Evolutionary conservation across 495 filamentous ascomycete species (phyloP), one percentile per base, ranked within the genome.

Genomic region (Lasiosphaeria ovina): DNA sequence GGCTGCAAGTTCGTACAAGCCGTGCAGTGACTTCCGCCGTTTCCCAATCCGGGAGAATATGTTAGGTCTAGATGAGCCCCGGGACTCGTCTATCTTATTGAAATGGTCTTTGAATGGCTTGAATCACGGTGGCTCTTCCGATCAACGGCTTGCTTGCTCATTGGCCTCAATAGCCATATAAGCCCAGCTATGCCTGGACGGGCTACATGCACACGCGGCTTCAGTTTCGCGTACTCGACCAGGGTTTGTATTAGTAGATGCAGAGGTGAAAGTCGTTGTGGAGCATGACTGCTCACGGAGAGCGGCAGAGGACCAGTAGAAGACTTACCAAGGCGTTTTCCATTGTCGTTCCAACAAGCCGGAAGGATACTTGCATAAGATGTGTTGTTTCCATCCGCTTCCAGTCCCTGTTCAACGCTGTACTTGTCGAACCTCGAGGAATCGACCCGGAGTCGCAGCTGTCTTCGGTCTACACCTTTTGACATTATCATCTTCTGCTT

Each of bases 281-380:
- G 24, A 24, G 24, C 24, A 24, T 47, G 44, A 3, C 4, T 36
- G n/a, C n/a, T 53, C 9, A 54, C 34, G 24, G 3, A 3, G 35
- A 38, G 34, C 24, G 51, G 11, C 8, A 47, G 16, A 47, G n/a
- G 24, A 52, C 50, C 50, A n/a, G 31, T 24, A 24, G 24, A 24
- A 52, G 4, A 35, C 42, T 36, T 50, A 16, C 32, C 49, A 24
- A 9, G 44, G 6, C 44, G 7, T 47, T 24, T 24, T 24, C 24
- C 24, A 24, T 24, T 24, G 24, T 24, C 24, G 24, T 2, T 24
- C 24, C 24, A 24, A 24, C 12, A 38, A 38, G 33, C 31, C 47
- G 45, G 59, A 56, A 61, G 59, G 59, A 24, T 56, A 36, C 47
- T 33, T 51, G 47, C 52, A 51, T 56, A 33, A 51, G 33, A 35